Percentiles rank a stretch among this genome's conserved stretches.
Evolutionary conservation across 2,329 filamentous ascomycete species (phyloP).

Genomic region (Boeremia lycopersici): DNA sequence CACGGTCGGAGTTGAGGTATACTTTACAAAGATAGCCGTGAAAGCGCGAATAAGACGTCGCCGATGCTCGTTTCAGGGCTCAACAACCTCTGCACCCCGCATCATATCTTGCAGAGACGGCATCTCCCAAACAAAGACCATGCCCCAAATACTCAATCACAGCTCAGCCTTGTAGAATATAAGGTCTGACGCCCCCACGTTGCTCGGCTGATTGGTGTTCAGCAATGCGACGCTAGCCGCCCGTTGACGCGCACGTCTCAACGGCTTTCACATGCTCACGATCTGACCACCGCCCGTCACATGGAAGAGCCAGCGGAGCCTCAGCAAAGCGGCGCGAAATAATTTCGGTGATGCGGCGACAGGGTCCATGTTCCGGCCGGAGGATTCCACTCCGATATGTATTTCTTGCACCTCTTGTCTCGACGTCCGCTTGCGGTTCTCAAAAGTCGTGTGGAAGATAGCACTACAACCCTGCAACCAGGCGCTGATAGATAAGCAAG

Average conservation of each 20-base stretch:
- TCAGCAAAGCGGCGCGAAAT: slow-evolving; percentile 14
- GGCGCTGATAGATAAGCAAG: slow-evolving; percentile 20
- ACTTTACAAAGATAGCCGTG: no score
- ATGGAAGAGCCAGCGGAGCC: slow-evolving; percentile 9
- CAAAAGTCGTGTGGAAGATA: slow-evolving; percentile 1
- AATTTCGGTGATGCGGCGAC: slow-evolving; percentile 16
- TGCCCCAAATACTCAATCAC: background rate
- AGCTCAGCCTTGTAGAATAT: background rate
- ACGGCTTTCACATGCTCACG: slow-evolving; percentile 32
- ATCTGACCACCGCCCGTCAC: slow-evolving; percentile 7
- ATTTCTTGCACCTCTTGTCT: background rate
- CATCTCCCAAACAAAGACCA: background rate
- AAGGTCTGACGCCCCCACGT: slow-evolving; percentile 18
- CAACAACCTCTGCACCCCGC: slow-evolving; percentile 12
- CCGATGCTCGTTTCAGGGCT: background rate
- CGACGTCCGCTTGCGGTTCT: slow-evolving; percentile 14
- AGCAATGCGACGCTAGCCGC: slow-evolving; percentile 25
- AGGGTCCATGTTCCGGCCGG: background rate
- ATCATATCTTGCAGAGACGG: slow-evolving; percentile 2
- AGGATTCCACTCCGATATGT: background rate
- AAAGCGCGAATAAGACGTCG: no score
- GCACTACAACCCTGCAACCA: slow-evolving; percentile 10
- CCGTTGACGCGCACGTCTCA: slow-evolving; percentile 17
- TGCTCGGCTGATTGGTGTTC: slow-evolving; percentile 24
- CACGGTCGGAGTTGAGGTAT: no score